A percentile compares a stretch with the other conserved stretches of the same genome.
Evolutionary conservation across 768 basidiomycete species (phyloP).

Genomic region (Cyclocybe aegerita): DNA sequence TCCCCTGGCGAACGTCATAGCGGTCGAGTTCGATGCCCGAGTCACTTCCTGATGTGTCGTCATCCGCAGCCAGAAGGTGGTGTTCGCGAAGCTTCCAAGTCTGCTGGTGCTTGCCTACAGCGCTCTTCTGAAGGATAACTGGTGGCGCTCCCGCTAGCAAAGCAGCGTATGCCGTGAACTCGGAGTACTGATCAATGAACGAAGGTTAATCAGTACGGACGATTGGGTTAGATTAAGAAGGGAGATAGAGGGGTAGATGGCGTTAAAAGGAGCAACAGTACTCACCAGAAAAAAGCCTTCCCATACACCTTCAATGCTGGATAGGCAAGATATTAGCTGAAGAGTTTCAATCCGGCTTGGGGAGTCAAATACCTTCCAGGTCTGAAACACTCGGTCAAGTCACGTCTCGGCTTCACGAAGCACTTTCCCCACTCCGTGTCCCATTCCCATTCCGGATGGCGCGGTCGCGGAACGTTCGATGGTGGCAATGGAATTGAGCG

Average conservation of each 20-base stretch:
- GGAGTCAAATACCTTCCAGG: constrained; percentile 49
- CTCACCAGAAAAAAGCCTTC: constrained; percentile 77
- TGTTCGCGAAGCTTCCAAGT: constrained; percentile 88
- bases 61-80: constrained; percentile 43
- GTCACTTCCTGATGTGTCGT: constrained; percentile 20
- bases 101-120: constrained; percentile 82
- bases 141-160: constrained; percentile 72
- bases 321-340: constrained; percentile 1
- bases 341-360: neutral
- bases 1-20: constrained; percentile 11
- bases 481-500: constrained; percentile 33
- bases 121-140: constrained; percentile 63
- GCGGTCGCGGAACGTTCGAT: constrained; percentile 25
- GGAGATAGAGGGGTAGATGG: neutral
- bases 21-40: constrained; percentile 32
- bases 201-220: neutral
- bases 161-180: constrained; percentile 82
- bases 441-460: constrained; percentile 52
- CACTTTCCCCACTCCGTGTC: constrained; percentile 71
- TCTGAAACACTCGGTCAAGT: constrained; percentile 46
- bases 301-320: constrained; percentile 74
- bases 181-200: constrained; percentile 56
- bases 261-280: constrained; percentile 3
- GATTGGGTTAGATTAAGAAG: neutral
- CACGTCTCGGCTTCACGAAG: constrained; percentile 29